Evolutionary conservation across 2,329 filamentous ascomycete species (phyloP), one percentile per base, ranked within the genome.

Genomic region (Metarhizium guizhouense): DNA sequence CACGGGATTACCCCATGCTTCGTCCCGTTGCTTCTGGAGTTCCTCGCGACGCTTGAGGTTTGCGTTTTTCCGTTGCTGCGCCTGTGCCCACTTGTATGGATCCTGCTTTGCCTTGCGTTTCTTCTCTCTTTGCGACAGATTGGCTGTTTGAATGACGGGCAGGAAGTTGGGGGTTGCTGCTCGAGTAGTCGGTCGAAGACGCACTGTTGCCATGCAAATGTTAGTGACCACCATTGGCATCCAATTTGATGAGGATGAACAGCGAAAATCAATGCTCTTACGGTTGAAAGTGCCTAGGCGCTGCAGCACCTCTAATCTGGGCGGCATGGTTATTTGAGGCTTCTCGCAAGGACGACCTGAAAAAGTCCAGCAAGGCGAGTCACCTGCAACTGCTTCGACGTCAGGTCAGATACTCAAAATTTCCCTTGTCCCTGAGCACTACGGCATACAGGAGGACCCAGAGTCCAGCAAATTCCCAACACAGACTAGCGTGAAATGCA

Each of bases 31-130:
- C 60, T 82, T 74, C 58, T 83, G 71, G 55, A 97, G 80, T 59
- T 84, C 83, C 59, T 82, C 78, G 65, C 87, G 90, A 53, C 90
- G 84, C 65, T 87, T 82, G 49, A 93, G 70, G 67, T 96, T 95
- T 61, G 87, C 89, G 11, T 87, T 84, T 72, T 93, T 95, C 59
- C 90, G 86, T 68, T 91, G 89, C 65, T 87, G 83, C 36, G 89
- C 85, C 71, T 95, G 90, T 3, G 87, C 87, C 72, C 87, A 82
- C 57, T 86, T 79, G 68, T 95, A 96, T 0, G 91, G 91, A 64
- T 97, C 90, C 67, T 83, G 82, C 68, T 87, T 84, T 57, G 81
- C 81, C 59, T 81, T 78, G 58, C 82, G 80, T 68, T 84, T 84
- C 72, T 82, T 82, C 61, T 88, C 81, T 61, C 83, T 78, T 53